phyloP scores from a whole-genome alignment of 2,329 filamentous ascomycete species.

The Sclerotinia borealis region DNA sequence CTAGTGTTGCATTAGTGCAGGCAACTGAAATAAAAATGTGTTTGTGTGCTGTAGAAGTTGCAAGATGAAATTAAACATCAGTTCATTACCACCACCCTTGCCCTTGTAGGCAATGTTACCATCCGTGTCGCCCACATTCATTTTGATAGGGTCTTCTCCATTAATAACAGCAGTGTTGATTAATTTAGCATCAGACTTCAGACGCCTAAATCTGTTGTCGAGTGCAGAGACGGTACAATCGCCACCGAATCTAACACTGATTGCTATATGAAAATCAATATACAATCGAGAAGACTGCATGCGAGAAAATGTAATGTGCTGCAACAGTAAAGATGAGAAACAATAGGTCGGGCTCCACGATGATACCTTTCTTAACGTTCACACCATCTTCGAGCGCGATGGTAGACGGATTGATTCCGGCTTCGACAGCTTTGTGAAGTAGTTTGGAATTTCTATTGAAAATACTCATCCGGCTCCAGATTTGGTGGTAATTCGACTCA shows the following conservation, averaged over 20 bases:
- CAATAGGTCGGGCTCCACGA: conserved; percentile 1
- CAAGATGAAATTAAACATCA: conserved; percentile 3
- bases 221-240: conserved; percentile 33
- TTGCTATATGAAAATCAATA: conserved; percentile 20
- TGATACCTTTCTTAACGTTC: conserved; percentile 16
- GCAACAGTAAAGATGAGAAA: not conserved
- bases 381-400: conserved; percentile 16
- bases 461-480: conserved; percentile 20
- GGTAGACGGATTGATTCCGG: conserved; percentile 19
- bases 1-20: not conserved
- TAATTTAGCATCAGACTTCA: conserved; percentile 36
- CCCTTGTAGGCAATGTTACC: conserved; percentile 8
- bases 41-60: conserved; percentile 12
- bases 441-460: conserved; percentile 20
- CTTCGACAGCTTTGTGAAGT: conserved; percentile 21
- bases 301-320: not conserved
- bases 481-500: conserved; percentile 20
- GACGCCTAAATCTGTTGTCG: conserved; percentile 36
- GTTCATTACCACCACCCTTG: conserved; percentile 9
- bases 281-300: conserved; percentile 12
- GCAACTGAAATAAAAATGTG: not conserved
- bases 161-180: conserved; percentile 31
- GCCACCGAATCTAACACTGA: conserved; percentile 28
- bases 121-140: conserved; percentile 24
- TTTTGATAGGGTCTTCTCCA: conserved; percentile 33